Conservation (phyloP, 164 flowering plant genomes). For the Echeveria elegans region DNA sequence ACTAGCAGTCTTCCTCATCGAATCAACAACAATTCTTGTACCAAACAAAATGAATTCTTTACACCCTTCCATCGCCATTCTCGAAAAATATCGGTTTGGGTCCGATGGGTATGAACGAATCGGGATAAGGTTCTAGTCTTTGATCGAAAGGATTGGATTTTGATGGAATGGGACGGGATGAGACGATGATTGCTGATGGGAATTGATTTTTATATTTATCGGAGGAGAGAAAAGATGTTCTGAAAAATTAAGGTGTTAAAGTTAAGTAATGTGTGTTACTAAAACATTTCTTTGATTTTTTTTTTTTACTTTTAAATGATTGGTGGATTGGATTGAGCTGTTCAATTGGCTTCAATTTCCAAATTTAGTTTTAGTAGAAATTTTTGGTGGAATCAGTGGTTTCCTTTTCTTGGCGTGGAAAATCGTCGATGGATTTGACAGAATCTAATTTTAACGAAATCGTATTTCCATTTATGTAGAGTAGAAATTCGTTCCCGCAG, state of each 20-base stretch:
- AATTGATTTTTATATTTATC: neutral
- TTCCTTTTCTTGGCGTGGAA: neutral
- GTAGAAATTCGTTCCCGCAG: too few species aligned
- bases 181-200: neutral
- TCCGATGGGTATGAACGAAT: neutral
- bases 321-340: neutral
- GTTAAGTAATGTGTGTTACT: neutral
- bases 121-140: neutral
- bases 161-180: neutral
- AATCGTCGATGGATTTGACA: neutral
- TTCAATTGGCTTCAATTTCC: neutral
- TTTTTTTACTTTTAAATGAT: neutral
- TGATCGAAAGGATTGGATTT: neutral
- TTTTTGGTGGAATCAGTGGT: neutral
- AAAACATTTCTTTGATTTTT: too few species aligned
- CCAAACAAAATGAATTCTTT: constrained; percentile 83
- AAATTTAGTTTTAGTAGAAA: neutral
- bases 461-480: too few species aligned
- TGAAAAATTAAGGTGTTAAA: neutral
- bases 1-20: constrained; percentile 76
- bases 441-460: neutral
- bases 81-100: neutral
- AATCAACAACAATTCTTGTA: constrained; percentile 58
- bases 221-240: neutral
- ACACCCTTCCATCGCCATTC: neutral